Evolutionary conservation across 164 flowering plant species (phyloP).

Genomic region (Amborella trichopoda): DNA sequence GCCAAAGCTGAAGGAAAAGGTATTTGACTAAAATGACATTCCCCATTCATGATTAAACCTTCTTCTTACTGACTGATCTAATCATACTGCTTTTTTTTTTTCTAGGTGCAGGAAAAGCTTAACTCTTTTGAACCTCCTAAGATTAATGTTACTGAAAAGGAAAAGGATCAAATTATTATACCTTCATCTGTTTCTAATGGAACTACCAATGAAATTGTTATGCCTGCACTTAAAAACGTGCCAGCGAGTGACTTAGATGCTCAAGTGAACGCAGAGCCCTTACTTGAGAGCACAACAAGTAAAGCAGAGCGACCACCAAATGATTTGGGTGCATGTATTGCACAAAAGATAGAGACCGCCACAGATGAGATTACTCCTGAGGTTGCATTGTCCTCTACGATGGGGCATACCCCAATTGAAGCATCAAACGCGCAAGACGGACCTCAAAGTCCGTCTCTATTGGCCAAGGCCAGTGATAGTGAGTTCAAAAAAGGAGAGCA

Average conservation of each 20-base stretch:
- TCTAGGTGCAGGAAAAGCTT: constrained; percentile 38
- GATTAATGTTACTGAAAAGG: constrained; percentile 15
- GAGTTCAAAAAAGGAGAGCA: constrained; percentile 23
- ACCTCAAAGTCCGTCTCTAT: constrained; percentile 16
- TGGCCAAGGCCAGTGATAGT: constrained; percentile 11
- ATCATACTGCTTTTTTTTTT: too few relatives aligned
- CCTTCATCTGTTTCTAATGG: constrained; percentile 19
- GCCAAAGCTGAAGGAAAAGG: constrained; percentile 44
- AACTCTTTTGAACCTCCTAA: constrained; percentile 23
- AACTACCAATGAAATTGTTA: constrained; percentile 18
- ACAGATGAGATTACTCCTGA: constrained; percentile 15
- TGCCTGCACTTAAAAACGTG: constrained; percentile 17
- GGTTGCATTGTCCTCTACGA: constrained; percentile 17
- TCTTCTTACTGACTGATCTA: too few relatives aligned
- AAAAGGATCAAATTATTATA: constrained; percentile 21
- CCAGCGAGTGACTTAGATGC: constrained; percentile 10
- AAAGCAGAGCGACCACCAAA: constrained; percentile 14
- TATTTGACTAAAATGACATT: too few relatives aligned
- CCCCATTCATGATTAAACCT: too few relatives aligned
- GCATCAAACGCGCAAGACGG: constrained; percentile 18
- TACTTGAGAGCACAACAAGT: constrained; percentile 19
- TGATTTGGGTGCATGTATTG: constrained; percentile 19
- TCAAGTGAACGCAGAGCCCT: constrained; percentile 18
- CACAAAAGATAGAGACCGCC: constrained; percentile 16
- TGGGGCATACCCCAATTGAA: constrained; percentile 25